Evolutionary conservation across 768 basidiomycete genomes (phyloP).

Genomic region (Agrocybe pediades): DNA sequence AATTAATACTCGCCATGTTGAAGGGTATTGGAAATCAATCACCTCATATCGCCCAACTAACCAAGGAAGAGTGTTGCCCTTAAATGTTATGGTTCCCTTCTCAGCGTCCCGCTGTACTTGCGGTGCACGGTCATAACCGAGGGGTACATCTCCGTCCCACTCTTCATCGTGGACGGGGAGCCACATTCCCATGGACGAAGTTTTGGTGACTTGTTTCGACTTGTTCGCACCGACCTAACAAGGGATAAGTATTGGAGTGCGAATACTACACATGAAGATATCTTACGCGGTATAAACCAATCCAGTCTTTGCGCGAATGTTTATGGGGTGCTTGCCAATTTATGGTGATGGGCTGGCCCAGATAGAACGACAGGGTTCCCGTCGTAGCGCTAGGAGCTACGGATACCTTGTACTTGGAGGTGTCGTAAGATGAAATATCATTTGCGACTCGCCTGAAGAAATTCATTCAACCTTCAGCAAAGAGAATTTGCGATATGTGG

Average conservation of each 20-base stretch:
- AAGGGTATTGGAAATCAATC: constrained; percentile 16
- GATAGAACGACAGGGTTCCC: constrained; percentile 68
- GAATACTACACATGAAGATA: constrained; percentile 3
- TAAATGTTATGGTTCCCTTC: constrained; percentile 73
- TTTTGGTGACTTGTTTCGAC: constrained; percentile 79
- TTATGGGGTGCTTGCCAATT: constrained; percentile 85
- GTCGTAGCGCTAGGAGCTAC: constrained; percentile 52
- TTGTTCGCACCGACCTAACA: constrained; percentile 84
- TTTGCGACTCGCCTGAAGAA: constrained; percentile 69
- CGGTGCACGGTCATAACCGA: constrained; percentile 43
- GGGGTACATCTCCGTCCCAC: constrained; percentile 87
- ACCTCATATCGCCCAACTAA: constrained; percentile 85
- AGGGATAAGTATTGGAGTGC: constrained; percentile 2
- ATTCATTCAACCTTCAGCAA: constrained; percentile 18
- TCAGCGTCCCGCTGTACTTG: constrained; percentile 43
- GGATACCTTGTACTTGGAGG: constrained; percentile 74
- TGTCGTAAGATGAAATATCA: constrained; percentile 80
- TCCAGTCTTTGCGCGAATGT: constrained; percentile 94
- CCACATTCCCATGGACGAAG: constrained; percentile 90
- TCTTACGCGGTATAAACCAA: constrained; percentile 84
- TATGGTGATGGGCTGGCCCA: constrained; percentile 88
- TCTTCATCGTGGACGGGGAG: constrained; percentile 88
- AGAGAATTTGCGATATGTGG: constrained; percentile 11
- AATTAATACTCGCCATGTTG: constrained; percentile 5
- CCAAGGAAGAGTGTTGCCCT: constrained; percentile 85